Evolutionary conservation across 2,329 filamentous ascomycete genomes (phyloP).

Genomic region (Ophiocordyceps polyrhachis-furcata): DNA sequence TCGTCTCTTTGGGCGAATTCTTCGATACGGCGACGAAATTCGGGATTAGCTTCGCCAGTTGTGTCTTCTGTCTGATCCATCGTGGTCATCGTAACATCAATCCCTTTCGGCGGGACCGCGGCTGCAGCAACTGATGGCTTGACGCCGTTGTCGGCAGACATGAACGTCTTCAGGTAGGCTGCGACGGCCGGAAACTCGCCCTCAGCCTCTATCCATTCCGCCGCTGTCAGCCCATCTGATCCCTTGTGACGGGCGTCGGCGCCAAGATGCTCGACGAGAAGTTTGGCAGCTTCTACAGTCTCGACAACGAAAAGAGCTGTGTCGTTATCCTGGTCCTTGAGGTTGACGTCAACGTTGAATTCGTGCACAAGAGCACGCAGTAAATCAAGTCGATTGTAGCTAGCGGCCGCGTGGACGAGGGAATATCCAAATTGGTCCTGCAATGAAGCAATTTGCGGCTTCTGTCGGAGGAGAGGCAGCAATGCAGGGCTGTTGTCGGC

Average conservation of each 20-base stretch:
- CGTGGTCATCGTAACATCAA: slow-evolving; percentile 61
- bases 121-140: slow-evolving; percentile 10
- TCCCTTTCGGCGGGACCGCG: slow-evolving; percentile 48
- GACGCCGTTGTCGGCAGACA: slow-evolving; percentile 8
- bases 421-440: slow-evolving; percentile 93
- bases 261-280: slow-evolving; percentile 66
- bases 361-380: slow-evolving; percentile 58
- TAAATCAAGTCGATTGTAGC: slow-evolving; percentile 74
- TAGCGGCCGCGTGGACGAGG: slow-evolving; percentile 78
- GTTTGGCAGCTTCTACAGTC: slow-evolving; percentile 55
- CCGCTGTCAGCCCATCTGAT: slow-evolving; percentile 58
- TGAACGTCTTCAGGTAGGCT: slow-evolving; percentile 40
- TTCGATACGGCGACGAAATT: slow-evolving; percentile 73
- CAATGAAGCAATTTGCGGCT: slow-evolving; percentile 55
- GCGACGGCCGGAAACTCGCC: slow-evolving; percentile 60
- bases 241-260: slow-evolving; percentile 49
- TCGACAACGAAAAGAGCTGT: slow-evolving; percentile 92
- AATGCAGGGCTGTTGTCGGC: slow-evolving; percentile 64
- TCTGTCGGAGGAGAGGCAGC: slow-evolving; percentile 51
- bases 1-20: slow-evolving; percentile 70
- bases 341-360: slow-evolving; percentile 59
- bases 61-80: slow-evolving; percentile 45
- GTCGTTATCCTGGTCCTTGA: slow-evolving; percentile 80
- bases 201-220: slow-evolving; percentile 62
- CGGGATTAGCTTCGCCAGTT: slow-evolving; percentile 51